Percentiles rank a stretch among this genome's conserved stretches.
phyloP scores from a whole-genome alignment of 805 yeast genomes.

The Kluyveromyces aestuarii region DNA sequence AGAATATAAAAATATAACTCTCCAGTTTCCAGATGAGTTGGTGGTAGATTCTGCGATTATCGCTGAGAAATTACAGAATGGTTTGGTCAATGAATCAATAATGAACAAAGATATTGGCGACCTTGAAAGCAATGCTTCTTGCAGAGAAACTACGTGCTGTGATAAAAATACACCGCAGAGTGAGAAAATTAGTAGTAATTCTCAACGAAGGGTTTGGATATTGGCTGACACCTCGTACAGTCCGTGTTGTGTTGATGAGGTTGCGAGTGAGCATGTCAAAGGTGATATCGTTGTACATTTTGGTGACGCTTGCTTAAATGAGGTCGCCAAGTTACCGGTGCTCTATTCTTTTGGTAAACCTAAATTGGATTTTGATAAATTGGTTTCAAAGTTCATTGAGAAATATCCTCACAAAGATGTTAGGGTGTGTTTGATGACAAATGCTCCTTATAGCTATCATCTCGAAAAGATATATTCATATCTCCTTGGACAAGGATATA shows the following conservation, averaged over 20 bases:
- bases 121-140: not conserved
- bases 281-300: constrained; percentile 86
- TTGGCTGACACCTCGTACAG: constrained; percentile 95
- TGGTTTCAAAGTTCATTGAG: constrained; percentile 34
- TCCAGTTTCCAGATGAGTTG: constrained; percentile 84
- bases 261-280: constrained; percentile 86
- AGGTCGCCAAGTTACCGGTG: constrained; percentile 63
- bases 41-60: constrained; percentile 73
- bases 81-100: constrained; percentile 13
- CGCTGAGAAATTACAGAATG: constrained; percentile 42
- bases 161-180: not conserved
- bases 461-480: constrained; percentile 32
- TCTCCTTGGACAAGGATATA: constrained; percentile 25
- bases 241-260: constrained; percentile 92
- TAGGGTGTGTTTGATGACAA: constrained; percentile 61
- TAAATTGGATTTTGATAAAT: constrained; percentile 34
- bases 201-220: constrained; percentile 51
- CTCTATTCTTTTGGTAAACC: constrained; percentile 76
- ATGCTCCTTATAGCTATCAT: constrained; percentile 52
- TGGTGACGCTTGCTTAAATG: constrained; percentile 90
- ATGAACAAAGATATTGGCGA: not conserved
- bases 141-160: not conserved
- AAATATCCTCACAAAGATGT: constrained; percentile 33
- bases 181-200: not conserved
- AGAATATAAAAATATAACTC: constrained; percentile 47